phyloP scores from a whole-genome alignment of 2,329 filamentous ascomycete species.

The Neofusicoccum umdonicola region DNA sequence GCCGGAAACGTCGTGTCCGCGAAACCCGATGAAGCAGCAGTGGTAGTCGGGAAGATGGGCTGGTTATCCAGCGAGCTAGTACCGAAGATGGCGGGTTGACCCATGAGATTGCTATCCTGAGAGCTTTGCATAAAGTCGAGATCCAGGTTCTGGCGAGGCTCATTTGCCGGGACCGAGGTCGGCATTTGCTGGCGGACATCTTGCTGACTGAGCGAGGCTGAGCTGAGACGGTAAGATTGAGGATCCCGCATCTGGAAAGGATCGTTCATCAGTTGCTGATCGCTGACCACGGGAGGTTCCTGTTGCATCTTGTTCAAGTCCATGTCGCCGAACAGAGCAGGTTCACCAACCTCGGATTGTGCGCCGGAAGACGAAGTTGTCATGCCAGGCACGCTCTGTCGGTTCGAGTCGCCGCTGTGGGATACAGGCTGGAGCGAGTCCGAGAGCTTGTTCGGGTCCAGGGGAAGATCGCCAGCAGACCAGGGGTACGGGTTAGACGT shows the following conservation, averaged over 20 bases:
- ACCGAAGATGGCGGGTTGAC: not conserved
- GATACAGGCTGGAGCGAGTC: slow-evolving; percentile 39
- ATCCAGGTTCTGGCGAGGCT: slow-evolving; percentile 28
- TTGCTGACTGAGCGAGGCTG: slow-evolving; percentile 24
- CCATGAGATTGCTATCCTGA: slow-evolving; percentile 8
- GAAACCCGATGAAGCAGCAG: not conserved
- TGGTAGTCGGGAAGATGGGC: slow-evolving; percentile 20
- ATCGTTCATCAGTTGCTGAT: slow-evolving; percentile 39
- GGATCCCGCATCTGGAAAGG: slow-evolving; percentile 18
- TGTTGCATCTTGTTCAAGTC: slow-evolving; percentile 30
- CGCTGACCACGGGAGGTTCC: slow-evolving; percentile 28
- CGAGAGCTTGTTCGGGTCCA: slow-evolving; percentile 37
- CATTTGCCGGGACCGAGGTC: slow-evolving; percentile 26
- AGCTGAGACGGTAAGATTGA: slow-evolving; percentile 32
- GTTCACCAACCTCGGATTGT: slow-evolving; percentile 41
- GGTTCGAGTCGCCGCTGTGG: slow-evolving; percentile 40
- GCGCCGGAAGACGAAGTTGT: slow-evolving; percentile 39
- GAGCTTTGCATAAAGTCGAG: slow-evolving; percentile 29
- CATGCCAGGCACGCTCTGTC: slow-evolving; percentile 38
- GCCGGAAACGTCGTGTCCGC: slow-evolving; percentile 5
- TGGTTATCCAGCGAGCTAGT: slow-evolving; percentile 12
- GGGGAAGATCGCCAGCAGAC: slow-evolving; percentile 40
- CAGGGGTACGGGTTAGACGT: slow-evolving; percentile 28
- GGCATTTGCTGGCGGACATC: slow-evolving; percentile 24
- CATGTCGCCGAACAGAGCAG: slow-evolving; percentile 32